Percentiles rank a stretch among this genome's conserved stretches.
Evolutionary conservation across 306 rosid species (phyloP).

Genomic region (Sicyos baderoa): DNA sequence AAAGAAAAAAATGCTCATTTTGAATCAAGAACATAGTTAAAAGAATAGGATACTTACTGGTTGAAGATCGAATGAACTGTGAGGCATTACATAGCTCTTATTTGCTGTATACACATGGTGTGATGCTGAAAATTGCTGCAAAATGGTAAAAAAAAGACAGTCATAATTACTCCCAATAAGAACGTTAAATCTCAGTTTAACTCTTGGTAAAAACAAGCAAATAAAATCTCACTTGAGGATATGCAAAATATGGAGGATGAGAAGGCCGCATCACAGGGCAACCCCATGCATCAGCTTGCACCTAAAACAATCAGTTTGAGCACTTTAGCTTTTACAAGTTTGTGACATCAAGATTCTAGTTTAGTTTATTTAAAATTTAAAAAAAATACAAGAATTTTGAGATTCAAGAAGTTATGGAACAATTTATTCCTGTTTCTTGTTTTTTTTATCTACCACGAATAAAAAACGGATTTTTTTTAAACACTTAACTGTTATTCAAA

Average conservation of each 20-base stretch:
- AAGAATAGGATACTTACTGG: constrained; percentile 53
- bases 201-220: background rate
- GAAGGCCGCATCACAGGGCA: constrained; percentile 67
- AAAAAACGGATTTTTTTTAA: background rate
- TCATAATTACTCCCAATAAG: constrained; percentile 1
- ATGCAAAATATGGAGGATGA: constrained; percentile 38
- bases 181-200: background rate
- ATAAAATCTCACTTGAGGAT: constrained; percentile 38
- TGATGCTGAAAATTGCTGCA: constrained; percentile 46
- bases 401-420: background rate
- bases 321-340: too few species aligned
- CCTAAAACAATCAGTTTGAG: constrained; percentile 29
- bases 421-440: background rate
- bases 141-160: background rate
- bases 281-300: constrained; percentile 89
- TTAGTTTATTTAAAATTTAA: background rate
- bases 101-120: constrained; percentile 29
- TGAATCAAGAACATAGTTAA: background rate
- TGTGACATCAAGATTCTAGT: background rate
- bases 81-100: constrained; percentile 38
- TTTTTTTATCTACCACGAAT: background rate
- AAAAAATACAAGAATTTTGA: background rate
- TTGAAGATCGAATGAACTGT: constrained; percentile 41
- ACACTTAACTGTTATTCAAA: background rate
- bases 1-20: background rate